phyloP scores from a whole-genome alignment of 202 grass and related monocot genomes.

The Setaria viridis region DNA sequence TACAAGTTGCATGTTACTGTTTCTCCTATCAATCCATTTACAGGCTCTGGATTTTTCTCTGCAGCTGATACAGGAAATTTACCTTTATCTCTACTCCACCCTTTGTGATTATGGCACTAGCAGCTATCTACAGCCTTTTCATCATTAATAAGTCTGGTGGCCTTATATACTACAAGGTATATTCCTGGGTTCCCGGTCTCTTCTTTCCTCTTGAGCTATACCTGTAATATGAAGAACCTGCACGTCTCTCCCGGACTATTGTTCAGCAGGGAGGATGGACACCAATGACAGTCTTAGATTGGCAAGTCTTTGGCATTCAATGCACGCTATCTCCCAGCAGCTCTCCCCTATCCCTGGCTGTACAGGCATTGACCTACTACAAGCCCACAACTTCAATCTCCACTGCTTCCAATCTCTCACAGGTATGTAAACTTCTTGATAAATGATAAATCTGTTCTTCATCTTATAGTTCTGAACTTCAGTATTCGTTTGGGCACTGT shows the following conservation, averaged over 20 bases:
- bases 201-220: constrained; percentile 13
- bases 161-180: constrained; percentile 94
- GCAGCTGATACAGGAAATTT: constrained; percentile 29
- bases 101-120: constrained; percentile 50
- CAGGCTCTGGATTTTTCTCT: background rate
- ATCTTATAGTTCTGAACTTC: constrained; percentile 13
- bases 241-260: constrained; percentile 69
- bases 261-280: constrained; percentile 87
- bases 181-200: constrained; percentile 21
- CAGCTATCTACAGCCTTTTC: constrained; percentile 94
- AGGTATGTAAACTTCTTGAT: constrained; percentile 46
- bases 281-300: constrained; percentile 90
- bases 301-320: constrained; percentile 97
- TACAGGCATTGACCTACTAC: constrained; percentile 81
- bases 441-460: background rate
- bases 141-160: constrained; percentile 98
- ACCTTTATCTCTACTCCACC: background rate
- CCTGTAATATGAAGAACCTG: constrained; percentile 28
- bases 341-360: constrained; percentile 83
- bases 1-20: background rate
- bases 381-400: constrained; percentile 90
- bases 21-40: background rate
- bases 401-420: constrained; percentile 95
- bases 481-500: background rate
- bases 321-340: constrained; percentile 97